Conservation (phyloP, 768 basidiomycete genomes). For the Ramaria rubella region DNA sequence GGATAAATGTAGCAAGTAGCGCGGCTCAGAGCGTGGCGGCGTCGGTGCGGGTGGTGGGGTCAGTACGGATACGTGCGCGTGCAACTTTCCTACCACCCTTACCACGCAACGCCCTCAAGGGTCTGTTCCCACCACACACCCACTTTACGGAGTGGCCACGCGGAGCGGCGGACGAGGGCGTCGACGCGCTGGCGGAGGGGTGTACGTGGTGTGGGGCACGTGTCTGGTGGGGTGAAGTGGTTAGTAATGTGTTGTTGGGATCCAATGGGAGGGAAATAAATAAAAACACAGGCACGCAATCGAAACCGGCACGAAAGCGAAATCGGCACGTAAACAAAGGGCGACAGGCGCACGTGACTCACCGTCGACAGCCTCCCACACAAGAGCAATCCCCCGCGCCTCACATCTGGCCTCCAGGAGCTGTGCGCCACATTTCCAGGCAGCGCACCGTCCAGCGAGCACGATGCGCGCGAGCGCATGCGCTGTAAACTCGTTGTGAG, state of each 20-base stretch:
- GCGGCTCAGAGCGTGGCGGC: no score
- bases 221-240: background rate
- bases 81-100: no score
- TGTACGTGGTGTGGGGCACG: background rate
- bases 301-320: background rate
- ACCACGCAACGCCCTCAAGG: background rate
- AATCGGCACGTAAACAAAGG: background rate
- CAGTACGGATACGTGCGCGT: no score
- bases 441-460: background rate
- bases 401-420: background rate
- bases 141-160: background rate
- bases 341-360: background rate
- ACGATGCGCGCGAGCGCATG: background rate
- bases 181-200: background rate
- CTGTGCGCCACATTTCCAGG: background rate
- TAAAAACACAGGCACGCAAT: background rate
- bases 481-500: background rate
- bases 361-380: background rate
- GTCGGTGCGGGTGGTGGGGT: no score
- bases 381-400: background rate
- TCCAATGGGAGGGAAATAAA: no score
- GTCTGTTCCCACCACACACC: background rate
- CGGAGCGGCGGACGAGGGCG: background rate
- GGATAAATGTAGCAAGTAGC: no score
- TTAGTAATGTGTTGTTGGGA: background rate